Conservation (phyloP, 495 filamentous ascomycete species). For the Hyaloscypha variabilis region DNA sequence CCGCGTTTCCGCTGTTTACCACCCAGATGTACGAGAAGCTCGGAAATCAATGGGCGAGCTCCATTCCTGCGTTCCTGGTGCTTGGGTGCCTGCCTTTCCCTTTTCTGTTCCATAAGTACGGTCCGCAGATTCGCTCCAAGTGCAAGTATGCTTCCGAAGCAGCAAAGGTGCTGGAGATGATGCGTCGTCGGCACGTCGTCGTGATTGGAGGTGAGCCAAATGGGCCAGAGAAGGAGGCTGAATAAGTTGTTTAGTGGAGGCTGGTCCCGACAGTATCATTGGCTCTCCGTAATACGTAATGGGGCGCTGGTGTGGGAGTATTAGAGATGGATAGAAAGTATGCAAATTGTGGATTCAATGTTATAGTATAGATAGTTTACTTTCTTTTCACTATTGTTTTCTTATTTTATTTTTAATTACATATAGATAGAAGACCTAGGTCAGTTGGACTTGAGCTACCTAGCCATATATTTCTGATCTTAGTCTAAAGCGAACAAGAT, state of each 20-base stretch:
- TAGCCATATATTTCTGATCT: too few relatives aligned
- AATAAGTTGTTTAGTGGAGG: slow-evolving; percentile 16
- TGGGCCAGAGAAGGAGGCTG: slow-evolving; percentile 27
- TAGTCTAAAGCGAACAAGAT: too few relatives aligned
- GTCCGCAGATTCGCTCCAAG: slow-evolving; percentile 59
- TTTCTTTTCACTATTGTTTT: slow-evolving; percentile 3
- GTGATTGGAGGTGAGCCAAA: slow-evolving; percentile 30
- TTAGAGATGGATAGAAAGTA: slow-evolving; percentile 1
- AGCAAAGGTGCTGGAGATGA: slow-evolving; percentile 49
- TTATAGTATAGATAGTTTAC: background rate
- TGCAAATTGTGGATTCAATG: background rate
- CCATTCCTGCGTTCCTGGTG: slow-evolving; percentile 76
- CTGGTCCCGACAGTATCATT: slow-evolving; percentile 16
- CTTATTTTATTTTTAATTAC: background rate
- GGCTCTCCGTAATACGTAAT: slow-evolving; percentile 15
- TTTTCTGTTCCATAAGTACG: slow-evolving; percentile 81
- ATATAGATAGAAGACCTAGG: background rate
- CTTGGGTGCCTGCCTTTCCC: slow-evolving; percentile 78
- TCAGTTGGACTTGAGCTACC: too few relatives aligned
- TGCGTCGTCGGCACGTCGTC: slow-evolving; percentile 35
- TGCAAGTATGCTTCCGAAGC: slow-evolving; percentile 79
- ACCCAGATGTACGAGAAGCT: slow-evolving; percentile 73
- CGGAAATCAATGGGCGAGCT: slow-evolving; percentile 81
- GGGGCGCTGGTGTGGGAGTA: slow-evolving; percentile 7
- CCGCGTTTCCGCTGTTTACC: slow-evolving; percentile 83